Evolutionary conservation across 192 early-diverging fungal species (phyloP), one percentile per base, ranked within the genome.

Genomic region (Backusella liffmaniae): DNA sequence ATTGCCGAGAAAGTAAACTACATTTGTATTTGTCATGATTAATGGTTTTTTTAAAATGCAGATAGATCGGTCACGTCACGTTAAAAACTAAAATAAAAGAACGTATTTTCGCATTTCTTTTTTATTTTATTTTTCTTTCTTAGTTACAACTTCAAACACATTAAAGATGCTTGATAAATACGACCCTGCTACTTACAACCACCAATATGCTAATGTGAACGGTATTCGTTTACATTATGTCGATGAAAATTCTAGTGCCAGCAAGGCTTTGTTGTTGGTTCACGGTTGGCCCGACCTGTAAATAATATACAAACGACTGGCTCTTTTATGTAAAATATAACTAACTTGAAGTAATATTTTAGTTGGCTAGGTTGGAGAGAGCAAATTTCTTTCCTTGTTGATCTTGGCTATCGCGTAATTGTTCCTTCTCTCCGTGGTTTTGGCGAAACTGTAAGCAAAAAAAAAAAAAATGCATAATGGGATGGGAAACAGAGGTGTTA

Each of bases 351-450:
- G 15, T 10, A 23, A 37, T 53, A 59, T 36, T 51, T 15, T 74
- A 73, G 72, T 7, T 79, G 72, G 73, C 32, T 73, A 18, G 77
- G 77, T 37, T 83, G 82, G 82, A 66, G 82, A 67, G 70, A 83
- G 21, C 82, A 83, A 56, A 91, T 91, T 70, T 76, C 78, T 12
- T 88, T 78, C 49, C 77, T 91, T 29, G 87, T 78, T 30, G 69
- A 83, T 8, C 83, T 85, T 32, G 89, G 89, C 9, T 91, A 88
- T 72, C 82, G 89, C 29, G 89, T 91, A 15, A 87, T 91, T 51
- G 88, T 77, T 41, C 75, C 81, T 23, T 85, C 87, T 29, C 70
- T 79, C 30, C 77, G 87, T 6, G 89, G 89, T 15, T 91, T 82
- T 46, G 89, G 88, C 41, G 84, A 87, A 73, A 84, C 85, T 5